These are phyloP conservation scores for Aureobasidium lini DNA, from an alignment of 2,329 filamentous ascomycete species.

Conservation along the genomic window DNA sequence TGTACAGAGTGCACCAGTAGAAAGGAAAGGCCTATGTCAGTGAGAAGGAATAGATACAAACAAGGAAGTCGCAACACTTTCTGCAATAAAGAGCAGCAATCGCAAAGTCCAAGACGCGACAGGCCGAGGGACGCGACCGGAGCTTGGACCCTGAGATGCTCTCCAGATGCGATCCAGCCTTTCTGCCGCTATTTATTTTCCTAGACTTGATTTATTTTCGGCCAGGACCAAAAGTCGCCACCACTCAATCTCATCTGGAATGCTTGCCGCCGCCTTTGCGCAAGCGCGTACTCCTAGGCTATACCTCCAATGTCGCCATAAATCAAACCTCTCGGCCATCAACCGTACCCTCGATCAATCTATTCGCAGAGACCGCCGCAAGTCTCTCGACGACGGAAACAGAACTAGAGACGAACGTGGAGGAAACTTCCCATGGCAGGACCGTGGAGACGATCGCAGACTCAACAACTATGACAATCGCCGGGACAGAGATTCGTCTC, in stretches of 20 bases:
- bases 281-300: conserved; percentile 1
- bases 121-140: conserved; percentile 3
- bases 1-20: not conserved
- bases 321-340: conserved; percentile 62
- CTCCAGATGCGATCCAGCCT: not conserved
- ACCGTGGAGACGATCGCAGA: not conserved
- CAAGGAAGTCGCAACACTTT: not conserved
- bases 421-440: not conserved
- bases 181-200: not conserved
- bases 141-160: not conserved
- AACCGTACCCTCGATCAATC: conserved; percentile 33
- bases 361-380: conserved; percentile 1
- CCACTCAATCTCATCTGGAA: not conserved
- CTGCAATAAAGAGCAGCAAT: not conserved
- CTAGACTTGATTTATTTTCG: not conserved
- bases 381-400: not conserved
- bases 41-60: not conserved
- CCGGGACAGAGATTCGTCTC: too few species aligned
- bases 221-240: not conserved
- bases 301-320: conserved; percentile 30
- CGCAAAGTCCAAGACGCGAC: not conserved
- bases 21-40: not conserved
- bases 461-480: not conserved
- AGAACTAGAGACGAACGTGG: not conserved
- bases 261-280: conserved; percentile 9